A percentile compares a stretch with the other conserved stretches of the same genome.
Evolutionary conservation across 2,329 filamentous ascomycete species (phyloP).

Genomic region (Lachnum nothofagi): DNA sequence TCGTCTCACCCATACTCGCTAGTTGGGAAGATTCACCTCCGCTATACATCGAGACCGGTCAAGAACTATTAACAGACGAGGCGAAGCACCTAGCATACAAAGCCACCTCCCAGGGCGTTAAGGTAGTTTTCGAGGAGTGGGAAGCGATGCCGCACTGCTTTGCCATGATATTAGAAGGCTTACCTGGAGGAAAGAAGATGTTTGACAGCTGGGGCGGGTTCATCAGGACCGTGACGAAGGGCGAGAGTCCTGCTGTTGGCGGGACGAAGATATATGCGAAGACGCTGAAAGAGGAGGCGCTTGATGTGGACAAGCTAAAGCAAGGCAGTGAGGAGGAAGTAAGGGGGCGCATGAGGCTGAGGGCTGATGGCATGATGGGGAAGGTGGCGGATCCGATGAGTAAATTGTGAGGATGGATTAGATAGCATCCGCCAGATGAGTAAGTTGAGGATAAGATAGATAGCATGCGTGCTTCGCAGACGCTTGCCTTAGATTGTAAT

Average conservation of each 20-base stretch:
- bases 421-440: neutral
- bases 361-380: slow-evolving; percentile 24
- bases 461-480: too few relatives aligned
- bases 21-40: slow-evolving; percentile 62
- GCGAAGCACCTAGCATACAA: slow-evolving; percentile 54
- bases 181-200: slow-evolving; percentile 46
- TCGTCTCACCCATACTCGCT: slow-evolving; percentile 58
- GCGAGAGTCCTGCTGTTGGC: slow-evolving; percentile 29
- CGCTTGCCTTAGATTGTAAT: too few relatives aligned
- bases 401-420: neutral
- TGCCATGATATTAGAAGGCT: slow-evolving; percentile 48
- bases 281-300: slow-evolving; percentile 37
- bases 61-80: slow-evolving; percentile 69
- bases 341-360: slow-evolving; percentile 33
- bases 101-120: slow-evolving; percentile 52
- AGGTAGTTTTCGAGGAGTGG: slow-evolving; percentile 64
- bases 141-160: slow-evolving; percentile 80
- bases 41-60: slow-evolving; percentile 62
- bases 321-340: slow-evolving; percentile 37
- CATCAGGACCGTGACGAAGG: slow-evolving; percentile 37
- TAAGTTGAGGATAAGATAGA: too few relatives aligned
- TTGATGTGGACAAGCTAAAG: slow-evolving; percentile 1
- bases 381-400: slow-evolving; percentile 16
- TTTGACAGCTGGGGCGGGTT: slow-evolving; percentile 54
- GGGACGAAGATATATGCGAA: slow-evolving; percentile 47